These are phyloP conservation scores for Phellinidium pouzarii DNA, from an alignment of 1,284 basidiomycete genomes.

Conservation along the genomic window DNA sequence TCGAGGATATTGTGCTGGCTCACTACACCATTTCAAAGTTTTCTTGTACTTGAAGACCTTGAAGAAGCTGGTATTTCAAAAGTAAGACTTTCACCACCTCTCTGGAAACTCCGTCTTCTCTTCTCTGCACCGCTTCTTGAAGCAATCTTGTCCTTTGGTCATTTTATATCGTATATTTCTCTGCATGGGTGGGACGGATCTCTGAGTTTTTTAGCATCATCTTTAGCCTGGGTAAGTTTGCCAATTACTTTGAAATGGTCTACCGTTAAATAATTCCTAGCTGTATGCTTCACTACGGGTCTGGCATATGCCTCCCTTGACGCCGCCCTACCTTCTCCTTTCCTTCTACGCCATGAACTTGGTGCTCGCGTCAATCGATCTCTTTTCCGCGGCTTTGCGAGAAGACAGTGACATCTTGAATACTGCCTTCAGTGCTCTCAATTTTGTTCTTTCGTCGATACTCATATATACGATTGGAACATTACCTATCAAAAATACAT, in stretches of 20 bases:
- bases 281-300: conserved; percentile 37
- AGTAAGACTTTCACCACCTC: conserved; percentile 22
- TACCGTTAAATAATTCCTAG: conserved; percentile 26
- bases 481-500: conserved; percentile 39
- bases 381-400: conserved; percentile 26
- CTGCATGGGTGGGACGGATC: background rate
- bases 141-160: conserved; percentile 20
- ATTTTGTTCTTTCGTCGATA: conserved; percentile 28
- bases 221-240: conserved; percentile 38
- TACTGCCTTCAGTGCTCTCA: conserved; percentile 22
- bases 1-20: conserved; percentile 26
- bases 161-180: background rate
- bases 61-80: conserved; percentile 31
- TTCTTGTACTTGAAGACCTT: conserved; percentile 46
- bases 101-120: conserved; percentile 32
- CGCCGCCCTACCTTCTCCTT: conserved; percentile 47
- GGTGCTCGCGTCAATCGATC: conserved; percentile 31
- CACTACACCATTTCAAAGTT: conserved; percentile 43
- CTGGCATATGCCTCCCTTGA: conserved; percentile 36
- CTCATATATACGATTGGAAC: conserved; percentile 49
- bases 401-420: conserved; percentile 14
- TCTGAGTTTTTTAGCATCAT: conserved; percentile 21
- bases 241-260: background rate
- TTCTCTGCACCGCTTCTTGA: conserved; percentile 32
- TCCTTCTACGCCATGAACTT: conserved; percentile 35